Conservation (phyloP, 179 eudicot species). For the Camellia oleifera region DNA sequence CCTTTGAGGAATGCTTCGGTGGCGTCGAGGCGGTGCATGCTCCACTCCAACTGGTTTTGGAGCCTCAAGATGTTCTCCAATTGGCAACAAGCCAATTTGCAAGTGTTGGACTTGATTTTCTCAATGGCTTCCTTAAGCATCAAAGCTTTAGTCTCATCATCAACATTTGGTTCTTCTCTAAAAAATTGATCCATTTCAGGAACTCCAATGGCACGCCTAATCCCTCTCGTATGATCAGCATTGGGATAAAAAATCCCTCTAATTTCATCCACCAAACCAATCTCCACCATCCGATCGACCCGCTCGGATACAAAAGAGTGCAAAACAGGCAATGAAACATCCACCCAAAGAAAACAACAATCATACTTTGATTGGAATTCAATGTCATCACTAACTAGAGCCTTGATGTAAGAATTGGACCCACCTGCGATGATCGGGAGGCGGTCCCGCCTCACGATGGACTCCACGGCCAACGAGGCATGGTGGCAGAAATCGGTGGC, state of each 20-base stretch:
- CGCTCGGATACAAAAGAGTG: conserved; percentile 40
- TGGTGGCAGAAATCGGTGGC: conserved; percentile 43
- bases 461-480: conserved; percentile 48
- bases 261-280: conserved; percentile 56
- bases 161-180: conserved; percentile 17
- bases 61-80: conserved; percentile 46
- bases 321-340: conserved; percentile 41
- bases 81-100: conserved; percentile 46
- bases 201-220: conserved; percentile 66
- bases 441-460: conserved; percentile 38
- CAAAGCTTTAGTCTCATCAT: conserved; percentile 20
- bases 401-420: conserved; percentile 69
- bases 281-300: conserved; percentile 53
- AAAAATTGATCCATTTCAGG: conserved; percentile 54
- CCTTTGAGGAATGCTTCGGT: conserved; percentile 42
- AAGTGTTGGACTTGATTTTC: conserved; percentile 51
- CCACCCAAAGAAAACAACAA: conserved; percentile 66
- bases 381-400: conserved; percentile 41
- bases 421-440: conserved; percentile 80
- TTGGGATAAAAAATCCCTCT: conserved; percentile 38
- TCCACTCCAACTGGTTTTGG: conserved; percentile 38
- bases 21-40: conserved; percentile 54
- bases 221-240: conserved; percentile 41
- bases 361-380: conserved; percentile 52
- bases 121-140: conserved; percentile 46